phyloP scores from a whole-genome alignment of 108 stramenopile genomes.

The Skeletonema potamos region DNA sequence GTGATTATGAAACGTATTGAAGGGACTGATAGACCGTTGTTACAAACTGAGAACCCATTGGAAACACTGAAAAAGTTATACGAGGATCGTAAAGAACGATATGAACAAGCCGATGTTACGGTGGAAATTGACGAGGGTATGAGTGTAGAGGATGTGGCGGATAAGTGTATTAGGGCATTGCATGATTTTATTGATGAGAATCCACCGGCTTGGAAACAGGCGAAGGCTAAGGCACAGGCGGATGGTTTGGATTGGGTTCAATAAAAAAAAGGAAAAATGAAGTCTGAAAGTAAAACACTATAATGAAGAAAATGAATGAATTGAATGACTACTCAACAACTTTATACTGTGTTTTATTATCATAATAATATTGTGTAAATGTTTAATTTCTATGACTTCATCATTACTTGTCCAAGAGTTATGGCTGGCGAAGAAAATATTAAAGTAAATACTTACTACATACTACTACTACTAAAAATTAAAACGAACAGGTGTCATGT shows the following conservation, averaged over 20 bases:
- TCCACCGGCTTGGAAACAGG: constrained; percentile 86
- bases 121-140: constrained; percentile 63
- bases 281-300: neutral
- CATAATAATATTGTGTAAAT: no score
- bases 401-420: no score
- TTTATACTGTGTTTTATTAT: no score
- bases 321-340: neutral
- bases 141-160: constrained; percentile 52
- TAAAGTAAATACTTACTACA: no score
- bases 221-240: constrained; percentile 75
- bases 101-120: constrained; percentile 82
- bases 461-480: no score
- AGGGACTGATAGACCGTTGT: constrained; percentile 80
- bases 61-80: constrained; percentile 62
- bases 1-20: constrained; percentile 75
- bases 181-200: constrained; percentile 92
- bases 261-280: constrained; percentile 8
- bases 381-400: no score
- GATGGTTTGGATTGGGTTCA: constrained; percentile 88
- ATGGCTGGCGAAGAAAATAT: no score
- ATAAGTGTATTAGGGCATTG: constrained; percentile 57
- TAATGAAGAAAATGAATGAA: neutral
- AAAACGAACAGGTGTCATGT: no score
- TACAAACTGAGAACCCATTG: constrained; percentile 75
- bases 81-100: constrained; percentile 61